These are phyloP conservation scores for Mortierella sp. DNA, from an alignment of 371 early-diverging fungal genomes.

Conservation along the genomic window DNA sequence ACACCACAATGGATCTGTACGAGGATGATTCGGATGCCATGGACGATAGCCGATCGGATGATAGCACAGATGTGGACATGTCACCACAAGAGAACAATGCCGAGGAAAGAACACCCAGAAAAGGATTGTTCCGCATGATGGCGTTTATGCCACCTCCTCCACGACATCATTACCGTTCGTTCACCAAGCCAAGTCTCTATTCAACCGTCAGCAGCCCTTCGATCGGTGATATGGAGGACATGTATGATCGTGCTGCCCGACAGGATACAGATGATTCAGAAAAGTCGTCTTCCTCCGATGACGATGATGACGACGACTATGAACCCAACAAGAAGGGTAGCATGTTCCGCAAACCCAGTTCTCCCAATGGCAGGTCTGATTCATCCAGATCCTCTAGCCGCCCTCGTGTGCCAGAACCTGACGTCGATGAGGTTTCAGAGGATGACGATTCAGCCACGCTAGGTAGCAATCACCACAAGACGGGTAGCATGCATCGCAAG, in stretches of 20 bases:
- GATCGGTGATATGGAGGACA: slow-evolving; percentile 25
- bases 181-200: slow-evolving; percentile 16
- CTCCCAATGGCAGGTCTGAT: slow-evolving; percentile 7
- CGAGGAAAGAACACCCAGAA: slow-evolving; percentile 12
- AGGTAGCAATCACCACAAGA: no score
- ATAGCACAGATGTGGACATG: slow-evolving; percentile 14
- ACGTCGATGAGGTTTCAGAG: slow-evolving; percentile 30
- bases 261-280: slow-evolving; percentile 2
- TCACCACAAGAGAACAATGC: not conserved
- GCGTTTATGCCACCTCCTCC: slow-evolving; percentile 24
- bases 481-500: no score
- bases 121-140: slow-evolving; percentile 23
- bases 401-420: slow-evolving; percentile 16
- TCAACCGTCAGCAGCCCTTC: slow-evolving; percentile 17
- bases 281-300: slow-evolving; percentile 6
- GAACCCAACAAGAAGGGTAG: not conserved
- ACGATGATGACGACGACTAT: not conserved
- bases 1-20: slow-evolving; percentile 47
- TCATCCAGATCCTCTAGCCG: slow-evolving; percentile 25
- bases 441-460: slow-evolving; percentile 28
- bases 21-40: not conserved
- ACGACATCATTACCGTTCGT: slow-evolving; percentile 18
- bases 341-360: not conserved
- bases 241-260: slow-evolving; percentile 23
- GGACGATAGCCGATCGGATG: slow-evolving; percentile 38